These are phyloP conservation scores for Adansonia rubrostipa DNA, from an alignment of 441 rosid species.

Conservation along the genomic window DNA sequence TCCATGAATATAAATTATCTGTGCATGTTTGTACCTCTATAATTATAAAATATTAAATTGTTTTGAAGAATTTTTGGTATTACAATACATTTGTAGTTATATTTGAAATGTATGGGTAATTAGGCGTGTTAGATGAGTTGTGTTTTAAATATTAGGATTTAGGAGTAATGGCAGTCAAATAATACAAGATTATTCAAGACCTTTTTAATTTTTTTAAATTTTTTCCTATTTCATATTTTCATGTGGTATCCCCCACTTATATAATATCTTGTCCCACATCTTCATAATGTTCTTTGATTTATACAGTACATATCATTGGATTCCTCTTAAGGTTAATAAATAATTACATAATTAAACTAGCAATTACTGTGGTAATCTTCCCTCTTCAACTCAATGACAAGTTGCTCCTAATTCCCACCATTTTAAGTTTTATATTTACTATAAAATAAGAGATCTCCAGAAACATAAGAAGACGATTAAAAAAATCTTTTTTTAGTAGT, in stretches of 20 bases:
- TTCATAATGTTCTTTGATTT: conserved; percentile 31
- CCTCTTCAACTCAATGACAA: neutral
- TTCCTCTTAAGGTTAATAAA: conserved; percentile 32
- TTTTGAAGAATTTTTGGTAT: neutral
- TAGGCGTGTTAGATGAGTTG: neutral
- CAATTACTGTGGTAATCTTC: conserved; percentile 16
- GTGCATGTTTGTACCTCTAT: neutral
- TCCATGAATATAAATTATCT: neutral
- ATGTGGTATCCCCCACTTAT: conserved; percentile 32
- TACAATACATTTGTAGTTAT: neutral
- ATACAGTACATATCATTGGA: conserved; percentile 33
- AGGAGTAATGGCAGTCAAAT: neutral
- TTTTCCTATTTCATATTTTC: conserved; percentile 14
- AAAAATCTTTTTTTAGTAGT: too few species aligned
- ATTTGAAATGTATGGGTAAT: neutral
- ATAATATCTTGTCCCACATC: conserved; percentile 40
- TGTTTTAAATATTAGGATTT: neutral
- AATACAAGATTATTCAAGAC: neutral
- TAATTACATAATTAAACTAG: neutral
- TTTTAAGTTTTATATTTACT: neutral
- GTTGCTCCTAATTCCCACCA: neutral
- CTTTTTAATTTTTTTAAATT: neutral
- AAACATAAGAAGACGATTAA: too few species aligned
- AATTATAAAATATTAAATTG: neutral
- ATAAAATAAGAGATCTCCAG: too few species aligned